These are phyloP conservation scores for Hypocreales sp. DNA, from an alignment of 2,329 filamentous ascomycete genomes.

Conservation along the genomic window DNA sequence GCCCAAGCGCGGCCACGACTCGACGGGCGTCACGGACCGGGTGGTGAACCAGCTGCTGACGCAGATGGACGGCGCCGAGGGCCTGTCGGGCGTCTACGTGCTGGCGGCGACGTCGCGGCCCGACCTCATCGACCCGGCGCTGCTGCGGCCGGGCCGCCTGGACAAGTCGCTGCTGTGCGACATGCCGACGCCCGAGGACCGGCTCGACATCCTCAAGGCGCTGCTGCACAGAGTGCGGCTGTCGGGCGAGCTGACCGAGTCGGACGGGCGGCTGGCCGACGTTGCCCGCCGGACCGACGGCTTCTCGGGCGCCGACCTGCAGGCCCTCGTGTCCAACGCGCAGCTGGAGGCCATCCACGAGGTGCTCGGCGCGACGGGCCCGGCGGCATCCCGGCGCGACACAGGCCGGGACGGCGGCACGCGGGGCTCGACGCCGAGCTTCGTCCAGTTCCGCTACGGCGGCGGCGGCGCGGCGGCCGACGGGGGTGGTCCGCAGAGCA, in stretches of 20 bases:
- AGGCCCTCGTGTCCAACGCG: conserved; percentile 89
- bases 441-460: conserved; percentile 77
- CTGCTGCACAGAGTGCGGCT: conserved; percentile 72
- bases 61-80: conserved; percentile 97
- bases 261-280: conserved; percentile 44
- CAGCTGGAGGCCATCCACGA: conserved; percentile 96
- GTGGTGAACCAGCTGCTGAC: conserved; percentile 97
- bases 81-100: conserved; percentile 87
- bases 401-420: conserved; percentile 16
- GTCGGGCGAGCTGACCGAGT: conserved; percentile 44
- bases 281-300: conserved; percentile 71
- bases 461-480: conserved; percentile 30
- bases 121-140: conserved; percentile 86
- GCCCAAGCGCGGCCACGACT: conserved; percentile 91
- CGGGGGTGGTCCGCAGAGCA: conserved; percentile 28
- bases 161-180: conserved; percentile 91
- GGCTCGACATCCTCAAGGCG: conserved; percentile 75
- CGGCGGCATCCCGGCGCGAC: conserved; percentile 15
- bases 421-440: conserved; percentile 30
- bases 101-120: conserved; percentile 86
- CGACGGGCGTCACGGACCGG: conserved; percentile 93
- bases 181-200: conserved; percentile 65
- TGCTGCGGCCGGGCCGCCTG: conserved; percentile 78
- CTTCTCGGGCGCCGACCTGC: conserved; percentile 86
- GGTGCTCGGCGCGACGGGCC: conserved; percentile 46